These are phyloP conservation scores for Trypanosoma grayi DNA, from an alignment of 208 protist genomes.

Conservation along the genomic window DNA sequence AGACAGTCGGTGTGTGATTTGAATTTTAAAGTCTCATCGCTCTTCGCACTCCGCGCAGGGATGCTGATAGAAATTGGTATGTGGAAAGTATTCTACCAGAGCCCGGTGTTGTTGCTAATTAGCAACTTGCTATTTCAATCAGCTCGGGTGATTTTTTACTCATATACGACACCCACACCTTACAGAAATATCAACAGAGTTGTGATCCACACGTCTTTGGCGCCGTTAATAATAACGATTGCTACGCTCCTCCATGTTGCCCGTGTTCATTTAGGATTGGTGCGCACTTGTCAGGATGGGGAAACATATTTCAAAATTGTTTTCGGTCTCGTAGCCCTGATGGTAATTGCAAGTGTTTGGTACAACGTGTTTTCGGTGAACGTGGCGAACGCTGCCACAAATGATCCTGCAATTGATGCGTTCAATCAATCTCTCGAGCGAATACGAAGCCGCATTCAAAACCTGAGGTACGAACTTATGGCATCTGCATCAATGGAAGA, in stretches of 20 bases:
- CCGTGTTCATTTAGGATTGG: slow-evolving; percentile 41
- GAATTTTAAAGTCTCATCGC: slow-evolving; percentile 33
- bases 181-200: slow-evolving; percentile 72
- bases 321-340: slow-evolving; percentile 24
- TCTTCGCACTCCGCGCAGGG: slow-evolving; percentile 36
- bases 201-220: slow-evolving; percentile 25
- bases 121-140: slow-evolving; percentile 40
- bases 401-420: slow-evolving; percentile 57
- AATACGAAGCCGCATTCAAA: slow-evolving; percentile 58
- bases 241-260: slow-evolving; percentile 34
- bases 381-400: slow-evolving; percentile 32
- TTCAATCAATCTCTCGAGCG: slow-evolving; percentile 56
- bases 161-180: slow-evolving; percentile 28
- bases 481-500: slow-evolving; percentile 36
- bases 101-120: slow-evolving; percentile 33
- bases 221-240: slow-evolving; percentile 35
- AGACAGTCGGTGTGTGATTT: slow-evolving; percentile 46
- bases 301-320: slow-evolving; percentile 42
- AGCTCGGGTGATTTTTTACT: slow-evolving; percentile 16
- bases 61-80: slow-evolving; percentile 45
- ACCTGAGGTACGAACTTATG: slow-evolving; percentile 58
- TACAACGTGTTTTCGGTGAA: slow-evolving; percentile 45
- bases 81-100: slow-evolving; percentile 79
- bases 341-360: slow-evolving; percentile 52
- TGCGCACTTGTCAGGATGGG: slow-evolving; percentile 47